Base-by-base conservation (phyloP, 495 filamentous ascomycete genomes). In the Cetradonia linearis region DNA sequence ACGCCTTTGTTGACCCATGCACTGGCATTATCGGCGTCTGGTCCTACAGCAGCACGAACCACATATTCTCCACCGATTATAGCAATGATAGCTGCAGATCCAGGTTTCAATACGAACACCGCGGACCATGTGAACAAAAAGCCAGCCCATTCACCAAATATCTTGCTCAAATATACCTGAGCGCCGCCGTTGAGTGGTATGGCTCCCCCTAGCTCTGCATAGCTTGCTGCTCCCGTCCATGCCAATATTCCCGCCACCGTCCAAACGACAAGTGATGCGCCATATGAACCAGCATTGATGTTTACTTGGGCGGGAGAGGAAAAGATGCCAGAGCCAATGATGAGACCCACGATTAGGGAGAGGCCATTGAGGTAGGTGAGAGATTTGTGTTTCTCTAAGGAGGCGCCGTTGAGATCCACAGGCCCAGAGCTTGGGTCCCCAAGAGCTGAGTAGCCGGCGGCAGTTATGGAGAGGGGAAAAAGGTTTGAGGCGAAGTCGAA, bases 21-120 rank as follows among this genome's bases (percentile, higher is more conserved):
- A 65, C 82, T 94, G 59, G 84, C 77, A 27, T 81, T 81, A 65
- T 86, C 85, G 0, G 83, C 83, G 56, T 95, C 88, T 14, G 90
- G 84, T 20, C 88, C 89, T 50, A 95, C 84, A 28, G 84, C 78
- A 1, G 90, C 91, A 31, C 91, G 81, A 62, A 96, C 91, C 28
- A 95, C 76, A 67, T 98, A 98, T 71, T 98, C 93, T 30, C 94
- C 93, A 73, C 96, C 96, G 62, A 98, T 97, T 58, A 98, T 96
- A 31, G 91, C 82, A 59, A 97, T 89, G 70, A 98, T 98, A 30
- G 93, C 93, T 8, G 91, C 83, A 16, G 87, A 86, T 1, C 93
- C 93, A 8, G 93, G 93, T 72, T 96, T 97, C 28, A 97, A 73
- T 13, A 98, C 93, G 33, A 91, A 83, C 0, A 97, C 91, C 0